Percentiles rank a stretch among this genome's conserved stretches.
phyloP scores from a whole-genome alignment of 306 rosid genomes.

The Rosa multiflora region DNA sequence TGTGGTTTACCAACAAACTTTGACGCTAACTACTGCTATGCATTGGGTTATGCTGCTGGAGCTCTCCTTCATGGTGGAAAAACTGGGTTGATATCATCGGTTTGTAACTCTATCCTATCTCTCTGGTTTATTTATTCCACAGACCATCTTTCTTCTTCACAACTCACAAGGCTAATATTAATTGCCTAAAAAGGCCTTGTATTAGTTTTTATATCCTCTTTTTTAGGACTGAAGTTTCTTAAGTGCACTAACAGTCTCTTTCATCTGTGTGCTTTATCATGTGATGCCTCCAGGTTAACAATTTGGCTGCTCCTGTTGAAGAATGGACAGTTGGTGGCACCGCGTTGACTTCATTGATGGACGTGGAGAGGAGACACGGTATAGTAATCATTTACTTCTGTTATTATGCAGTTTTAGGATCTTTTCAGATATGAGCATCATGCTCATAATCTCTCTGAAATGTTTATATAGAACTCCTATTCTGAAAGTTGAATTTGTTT shows the following conservation, averaged over 20 bases:
- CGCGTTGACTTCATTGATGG: slow-evolving; percentile 89
- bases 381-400: slow-evolving; percentile 3
- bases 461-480: not conserved
- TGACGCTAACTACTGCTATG: slow-evolving; percentile 90
- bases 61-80: slow-evolving; percentile 89
- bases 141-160: not conserved
- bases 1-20: slow-evolving; percentile 98
- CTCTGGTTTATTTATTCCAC: not conserved
- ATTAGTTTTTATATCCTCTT: not conserved
- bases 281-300: slow-evolving; percentile 64
- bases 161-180: not conserved
- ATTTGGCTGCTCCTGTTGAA: slow-evolving; percentile 85
- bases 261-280: slow-evolving; percentile 16
- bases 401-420: not conserved
- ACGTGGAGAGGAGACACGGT: slow-evolving; percentile 99
- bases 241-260: not conserved
- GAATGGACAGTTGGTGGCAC: slow-evolving; percentile 97
- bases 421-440: not conserved
- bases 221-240: not conserved
- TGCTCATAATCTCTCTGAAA: not conserved
- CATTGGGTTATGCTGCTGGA: slow-evolving; percentile 94
- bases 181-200: not conserved
- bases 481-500: slow-evolving; percentile 27
- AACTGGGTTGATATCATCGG: slow-evolving; percentile 95
- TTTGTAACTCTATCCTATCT: slow-evolving; percentile 39